Evolutionary conservation across 2,329 filamentous ascomycete genomes (phyloP).

Genomic region (Trichoderma koningiopsis): DNA sequence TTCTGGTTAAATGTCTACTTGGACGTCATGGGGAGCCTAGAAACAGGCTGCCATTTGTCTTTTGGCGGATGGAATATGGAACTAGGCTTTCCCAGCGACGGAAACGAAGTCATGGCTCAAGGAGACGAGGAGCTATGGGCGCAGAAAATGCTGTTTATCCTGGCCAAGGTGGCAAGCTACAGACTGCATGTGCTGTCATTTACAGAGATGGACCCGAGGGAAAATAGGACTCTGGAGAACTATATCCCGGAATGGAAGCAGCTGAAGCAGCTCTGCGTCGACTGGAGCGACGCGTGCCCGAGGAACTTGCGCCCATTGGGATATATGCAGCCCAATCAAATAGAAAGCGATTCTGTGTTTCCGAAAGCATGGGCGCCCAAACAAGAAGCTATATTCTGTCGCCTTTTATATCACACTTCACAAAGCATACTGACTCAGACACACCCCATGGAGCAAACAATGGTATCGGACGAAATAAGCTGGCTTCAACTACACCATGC

Average conservation of each 20-base stretch:
- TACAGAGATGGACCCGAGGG: slow-evolving; percentile 60
- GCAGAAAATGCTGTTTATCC: slow-evolving; percentile 83
- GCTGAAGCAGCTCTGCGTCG: slow-evolving; percentile 79
- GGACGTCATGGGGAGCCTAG: slow-evolving; percentile 85
- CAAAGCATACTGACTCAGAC: slow-evolving; percentile 79
- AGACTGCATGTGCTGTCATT: slow-evolving; percentile 68
- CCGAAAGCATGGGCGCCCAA: slow-evolving; percentile 90
- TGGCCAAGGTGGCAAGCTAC: slow-evolving; percentile 86
- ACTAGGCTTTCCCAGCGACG: slow-evolving; percentile 57
- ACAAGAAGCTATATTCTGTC: slow-evolving; percentile 75
- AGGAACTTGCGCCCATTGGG: slow-evolving; percentile 86
- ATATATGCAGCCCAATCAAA: slow-evolving; percentile 70
- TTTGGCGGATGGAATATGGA: slow-evolving; percentile 93
- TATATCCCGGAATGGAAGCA: slow-evolving; percentile 75
- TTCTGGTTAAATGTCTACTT: slow-evolving; percentile 94
- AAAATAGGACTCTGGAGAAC: slow-evolving; percentile 64
- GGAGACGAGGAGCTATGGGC: slow-evolving; percentile 84
- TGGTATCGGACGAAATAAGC: slow-evolving; percentile 66
- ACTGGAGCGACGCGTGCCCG: slow-evolving; percentile 78
- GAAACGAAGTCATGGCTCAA: slow-evolving; percentile 49
- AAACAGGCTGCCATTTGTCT: slow-evolving; percentile 82
- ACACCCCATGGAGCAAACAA: slow-evolving; percentile 67
- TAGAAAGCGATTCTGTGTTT: slow-evolving; percentile 71
- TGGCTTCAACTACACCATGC: slow-evolving; percentile 73
- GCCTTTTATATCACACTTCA: slow-evolving; percentile 86